Base-by-base conservation (phyloP, 2,329 filamentous ascomycete genomes). In the Onygenales sp. region DNA sequence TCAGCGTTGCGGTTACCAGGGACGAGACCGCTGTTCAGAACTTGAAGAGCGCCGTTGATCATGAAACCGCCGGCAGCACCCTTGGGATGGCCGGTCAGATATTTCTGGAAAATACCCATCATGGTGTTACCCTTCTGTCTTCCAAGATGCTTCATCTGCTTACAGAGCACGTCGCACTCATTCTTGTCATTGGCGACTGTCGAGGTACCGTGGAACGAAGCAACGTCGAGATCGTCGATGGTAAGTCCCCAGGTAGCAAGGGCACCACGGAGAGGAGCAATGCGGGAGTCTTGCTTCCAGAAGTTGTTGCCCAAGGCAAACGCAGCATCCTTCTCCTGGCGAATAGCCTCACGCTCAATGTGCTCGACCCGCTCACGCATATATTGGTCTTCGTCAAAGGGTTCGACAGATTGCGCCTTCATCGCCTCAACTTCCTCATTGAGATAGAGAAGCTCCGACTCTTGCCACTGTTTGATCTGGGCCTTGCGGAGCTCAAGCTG, bases 161-260 rank as follows among this genome's bases (percentile, higher is more conserved):
- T 84, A 78, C 92, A 96, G 64, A 98, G 87, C 66, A 96, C 93
- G 52, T 91, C 91, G 14, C 93, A 97, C 72, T 98, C 93, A 74
- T 98, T 98, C 85, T 97, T 97, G 78, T 98, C 93, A 72, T 98
- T 98, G 62, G 93, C 93, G 68, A 95, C 90, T 60, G 93, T 98
- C 1, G 93, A 97, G 42, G 93, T 98, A 65, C 93, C 93, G 77
- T 98, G 93, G 88, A 97, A 97, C 11, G 93, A 97, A 13, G 93
- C 92, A 58, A 98, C 90, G 62, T 80, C 87, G 38, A 98, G 83
- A 65, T 98, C 93, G 66, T 98, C 93, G 60, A 98, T 89, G 10
- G 93, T 97, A 53, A 98, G 85, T 68, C 92, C 93, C 93, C 93
- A 98, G 9, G 92, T 97, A 49, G 93, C 94, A 59, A 98, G 82